Conservation (phyloP, 2,329 filamentous ascomycete genomes). For the Chlorencoelia australis region DNA sequence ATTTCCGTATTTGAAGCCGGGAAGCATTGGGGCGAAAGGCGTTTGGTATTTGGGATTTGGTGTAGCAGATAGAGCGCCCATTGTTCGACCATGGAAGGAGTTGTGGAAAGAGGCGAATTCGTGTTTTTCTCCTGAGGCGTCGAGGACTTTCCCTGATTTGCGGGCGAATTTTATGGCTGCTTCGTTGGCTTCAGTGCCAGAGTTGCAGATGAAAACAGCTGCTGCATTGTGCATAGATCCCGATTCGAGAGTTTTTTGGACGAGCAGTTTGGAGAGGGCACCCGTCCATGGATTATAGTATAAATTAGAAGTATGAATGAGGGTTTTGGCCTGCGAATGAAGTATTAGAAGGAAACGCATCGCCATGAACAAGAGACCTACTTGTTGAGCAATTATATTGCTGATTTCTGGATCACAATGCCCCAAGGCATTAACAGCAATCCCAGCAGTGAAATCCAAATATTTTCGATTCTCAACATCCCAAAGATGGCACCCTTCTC, state of each 20-base stretch:
- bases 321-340: constrained; percentile 48
- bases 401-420: constrained; percentile 78
- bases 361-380: constrained; percentile 25
- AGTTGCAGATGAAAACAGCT: constrained; percentile 90
- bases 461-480: constrained; percentile 85
- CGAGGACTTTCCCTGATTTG: constrained; percentile 71
- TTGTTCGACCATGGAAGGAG: constrained; percentile 93
- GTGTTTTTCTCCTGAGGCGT: constrained; percentile 62
- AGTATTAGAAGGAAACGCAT: constrained; percentile 1
- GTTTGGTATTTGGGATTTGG: constrained; percentile 97
- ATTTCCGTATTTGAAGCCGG: constrained; percentile 77
- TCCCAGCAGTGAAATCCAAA: constrained; percentile 90
- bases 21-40: constrained; percentile 91
- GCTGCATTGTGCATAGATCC: constrained; percentile 74
- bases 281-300: constrained; percentile 98
- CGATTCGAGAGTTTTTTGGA: constrained; percentile 68
- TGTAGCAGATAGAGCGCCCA: constrained; percentile 90
- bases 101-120: constrained; percentile 86
- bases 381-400: constrained; percentile 68
- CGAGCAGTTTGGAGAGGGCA: constrained; percentile 71
- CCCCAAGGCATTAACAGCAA: constrained; percentile 87
- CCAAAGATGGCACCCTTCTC: constrained; percentile 79
- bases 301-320: constrained; percentile 89
- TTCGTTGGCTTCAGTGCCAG: constrained; percentile 93
- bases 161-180: constrained; percentile 94